Evolutionary conservation across 2,329 filamentous ascomycete species (phyloP).

Genomic region (Sarocladium kiliense): DNA sequence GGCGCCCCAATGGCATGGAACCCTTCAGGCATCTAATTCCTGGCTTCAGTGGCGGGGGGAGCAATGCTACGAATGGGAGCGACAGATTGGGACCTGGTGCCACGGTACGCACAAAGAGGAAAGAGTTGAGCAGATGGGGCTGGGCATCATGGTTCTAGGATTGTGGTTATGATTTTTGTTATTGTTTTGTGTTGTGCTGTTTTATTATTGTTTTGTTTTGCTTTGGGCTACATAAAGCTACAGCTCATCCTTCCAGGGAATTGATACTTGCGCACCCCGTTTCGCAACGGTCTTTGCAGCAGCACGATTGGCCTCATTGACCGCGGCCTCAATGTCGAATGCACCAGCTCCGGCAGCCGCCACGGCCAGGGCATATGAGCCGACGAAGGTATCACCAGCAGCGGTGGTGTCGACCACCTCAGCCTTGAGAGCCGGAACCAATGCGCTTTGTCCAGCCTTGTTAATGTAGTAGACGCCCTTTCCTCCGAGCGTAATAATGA

Average conservation of each 20-base stretch:
- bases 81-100: background rate
- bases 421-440: conserved; percentile 63
- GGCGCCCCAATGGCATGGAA: background rate
- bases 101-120: background rate
- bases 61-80: background rate
- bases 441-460: conserved; percentile 31
- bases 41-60: background rate
- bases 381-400: conserved; percentile 91
- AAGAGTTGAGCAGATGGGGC: conserved; percentile 13
- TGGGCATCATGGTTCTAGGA: conserved; percentile 15
- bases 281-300: conserved; percentile 35
- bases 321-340: conserved; percentile 53
- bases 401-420: conserved; percentile 87
- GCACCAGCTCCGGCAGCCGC: conserved; percentile 38
- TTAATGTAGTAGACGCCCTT: conserved; percentile 69
- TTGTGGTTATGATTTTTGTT: conserved; percentile 12
- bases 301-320: conserved; percentile 47
- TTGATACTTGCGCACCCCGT: conserved; percentile 38
- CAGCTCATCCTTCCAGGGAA: conserved; percentile 39
- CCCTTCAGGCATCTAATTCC: background rate
- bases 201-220: conserved; percentile 14
- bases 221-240: conserved; percentile 11
- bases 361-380: conserved; percentile 73
- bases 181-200: conserved; percentile 11
- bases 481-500: conserved; percentile 79